These are phyloP conservation scores for Raddia guianensis DNA, from an alignment of 176 grass and related monocot genomes.

Conservation along the genomic window DNA sequence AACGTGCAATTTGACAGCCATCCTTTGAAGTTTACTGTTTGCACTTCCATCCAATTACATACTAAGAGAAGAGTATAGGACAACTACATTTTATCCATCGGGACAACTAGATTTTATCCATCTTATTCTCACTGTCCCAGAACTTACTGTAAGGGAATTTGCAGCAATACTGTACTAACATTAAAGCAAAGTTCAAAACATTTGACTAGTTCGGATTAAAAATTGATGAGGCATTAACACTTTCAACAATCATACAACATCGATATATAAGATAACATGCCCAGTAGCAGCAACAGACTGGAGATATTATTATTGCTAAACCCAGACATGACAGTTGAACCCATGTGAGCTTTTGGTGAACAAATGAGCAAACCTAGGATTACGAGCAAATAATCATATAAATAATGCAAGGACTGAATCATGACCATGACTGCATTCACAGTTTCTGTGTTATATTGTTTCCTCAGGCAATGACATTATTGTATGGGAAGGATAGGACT, in stretches of 20 bases:
- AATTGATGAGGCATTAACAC: no score
- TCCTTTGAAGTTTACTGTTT: background rate
- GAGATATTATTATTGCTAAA: constrained; percentile 18
- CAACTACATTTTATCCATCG: constrained; percentile 1
- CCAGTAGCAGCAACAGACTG: background rate
- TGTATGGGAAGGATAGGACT: background rate
- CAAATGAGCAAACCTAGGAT: no score
- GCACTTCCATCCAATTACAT: background rate
- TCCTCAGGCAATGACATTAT: background rate
- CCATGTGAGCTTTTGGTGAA: no score
- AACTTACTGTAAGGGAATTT: no score
- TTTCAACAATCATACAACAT: no score
- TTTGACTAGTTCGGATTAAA: no score
- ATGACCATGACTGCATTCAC: background rate
- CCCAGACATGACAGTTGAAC: background rate
- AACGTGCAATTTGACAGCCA: background rate
- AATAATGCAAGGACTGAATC: background rate
- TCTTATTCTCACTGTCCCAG: no score
- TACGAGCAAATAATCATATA: background rate
- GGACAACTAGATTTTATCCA: no score
- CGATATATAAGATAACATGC: no score
- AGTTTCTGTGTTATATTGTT: constrained; percentile 1
- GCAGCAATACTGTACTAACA: no score
- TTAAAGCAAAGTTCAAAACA: no score
- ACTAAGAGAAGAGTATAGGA: background rate